Percentiles rank a stretch among this genome's conserved stretches.
phyloP scores from a whole-genome alignment of 805 yeast genomes.

The Candida tibetensis region DNA sequence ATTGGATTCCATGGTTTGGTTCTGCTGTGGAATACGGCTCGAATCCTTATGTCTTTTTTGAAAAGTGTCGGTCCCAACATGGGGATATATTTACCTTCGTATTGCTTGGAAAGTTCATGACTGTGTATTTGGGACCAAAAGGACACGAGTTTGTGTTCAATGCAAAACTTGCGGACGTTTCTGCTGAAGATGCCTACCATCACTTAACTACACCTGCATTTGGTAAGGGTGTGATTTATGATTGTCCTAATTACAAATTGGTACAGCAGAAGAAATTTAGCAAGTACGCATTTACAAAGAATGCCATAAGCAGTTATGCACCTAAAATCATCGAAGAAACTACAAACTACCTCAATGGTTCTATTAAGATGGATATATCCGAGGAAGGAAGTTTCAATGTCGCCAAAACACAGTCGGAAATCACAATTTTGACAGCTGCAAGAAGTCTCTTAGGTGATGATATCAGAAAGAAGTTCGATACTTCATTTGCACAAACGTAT shows the following conservation, averaged over 20 bases:
- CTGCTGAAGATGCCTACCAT: conserved; percentile 93
- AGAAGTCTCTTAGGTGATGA: conserved; percentile 88
- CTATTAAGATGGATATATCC: conserved; percentile 41
- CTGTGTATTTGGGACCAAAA: conserved; percentile 93
- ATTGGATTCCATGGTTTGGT: conserved; percentile 95
- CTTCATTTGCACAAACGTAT: conserved; percentile 79
- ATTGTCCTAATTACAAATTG: conserved; percentile 86
- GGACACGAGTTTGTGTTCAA: conserved; percentile 96
- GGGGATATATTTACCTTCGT: conserved; percentile 93
- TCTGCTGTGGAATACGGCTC: conserved; percentile 85
- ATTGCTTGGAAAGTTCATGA: conserved; percentile 86
- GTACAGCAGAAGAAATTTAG: conserved; percentile 99
- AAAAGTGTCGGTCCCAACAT: conserved; percentile 67
- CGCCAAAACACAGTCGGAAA: conserved; percentile 83
- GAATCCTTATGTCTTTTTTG: conserved; percentile 92
- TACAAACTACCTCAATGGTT: conserved; percentile 53
- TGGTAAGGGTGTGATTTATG: conserved; percentile 95
- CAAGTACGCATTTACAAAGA: conserved; percentile 81
- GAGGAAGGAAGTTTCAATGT: conserved; percentile 56
- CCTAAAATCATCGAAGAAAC: conserved; percentile 83
- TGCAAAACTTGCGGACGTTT: conserved; percentile 82
- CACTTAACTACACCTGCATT: conserved; percentile 96
- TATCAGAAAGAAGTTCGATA: conserved; percentile 76
- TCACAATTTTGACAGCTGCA: conserved; percentile 94
- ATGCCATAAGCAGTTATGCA: conserved; percentile 78